Evolutionary conservation across 805 yeast species (phyloP).

Genomic region (Peterozyma toletana): DNA sequence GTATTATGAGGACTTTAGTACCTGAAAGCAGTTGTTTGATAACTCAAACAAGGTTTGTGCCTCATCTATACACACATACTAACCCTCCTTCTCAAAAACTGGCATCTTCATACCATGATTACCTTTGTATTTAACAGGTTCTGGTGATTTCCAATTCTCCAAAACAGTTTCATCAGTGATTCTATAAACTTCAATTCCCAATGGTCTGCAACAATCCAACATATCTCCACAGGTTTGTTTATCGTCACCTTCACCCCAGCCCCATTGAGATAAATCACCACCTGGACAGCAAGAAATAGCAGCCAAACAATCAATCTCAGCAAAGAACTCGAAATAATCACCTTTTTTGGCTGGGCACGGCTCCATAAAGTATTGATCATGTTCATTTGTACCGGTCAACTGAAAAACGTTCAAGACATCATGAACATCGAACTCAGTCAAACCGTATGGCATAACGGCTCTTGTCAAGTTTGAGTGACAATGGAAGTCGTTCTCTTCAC

Average conservation of each 20-base stretch:
- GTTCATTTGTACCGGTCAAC: conserved; percentile 57
- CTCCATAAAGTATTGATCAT: conserved; percentile 66
- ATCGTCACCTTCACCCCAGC: conserved; percentile 57
- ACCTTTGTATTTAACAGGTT: conserved; percentile 45
- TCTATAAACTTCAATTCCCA: conserved; percentile 54
- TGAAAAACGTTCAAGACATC: conserved; percentile 67
- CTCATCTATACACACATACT: too few relatives aligned
- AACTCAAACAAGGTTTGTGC: too few relatives aligned
- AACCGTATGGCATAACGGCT: conserved; percentile 51
- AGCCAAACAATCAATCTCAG: conserved; percentile 56
- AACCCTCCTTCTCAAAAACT: conserved; percentile 10
- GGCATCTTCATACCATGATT: conserved; percentile 40
- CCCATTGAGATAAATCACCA: conserved; percentile 63
- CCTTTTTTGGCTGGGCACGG: conserved; percentile 54
- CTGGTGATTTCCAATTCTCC: conserved; percentile 44
- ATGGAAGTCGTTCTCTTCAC: conserved; percentile 59
- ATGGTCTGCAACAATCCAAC: conserved; percentile 57
- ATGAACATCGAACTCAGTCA: conserved; percentile 61
- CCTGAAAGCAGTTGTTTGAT: too few relatives aligned
- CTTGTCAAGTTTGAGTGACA: conserved; percentile 61
- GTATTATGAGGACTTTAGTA: too few relatives aligned
- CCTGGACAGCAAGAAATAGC: conserved; percentile 68
- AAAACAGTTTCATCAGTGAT: conserved; percentile 39
- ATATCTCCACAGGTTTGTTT: conserved; percentile 38
- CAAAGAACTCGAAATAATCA: conserved; percentile 61